Base-by-base conservation (phyloP, 192 early-diverging fungal species). In the Polychytrium aggregatum region DNA sequence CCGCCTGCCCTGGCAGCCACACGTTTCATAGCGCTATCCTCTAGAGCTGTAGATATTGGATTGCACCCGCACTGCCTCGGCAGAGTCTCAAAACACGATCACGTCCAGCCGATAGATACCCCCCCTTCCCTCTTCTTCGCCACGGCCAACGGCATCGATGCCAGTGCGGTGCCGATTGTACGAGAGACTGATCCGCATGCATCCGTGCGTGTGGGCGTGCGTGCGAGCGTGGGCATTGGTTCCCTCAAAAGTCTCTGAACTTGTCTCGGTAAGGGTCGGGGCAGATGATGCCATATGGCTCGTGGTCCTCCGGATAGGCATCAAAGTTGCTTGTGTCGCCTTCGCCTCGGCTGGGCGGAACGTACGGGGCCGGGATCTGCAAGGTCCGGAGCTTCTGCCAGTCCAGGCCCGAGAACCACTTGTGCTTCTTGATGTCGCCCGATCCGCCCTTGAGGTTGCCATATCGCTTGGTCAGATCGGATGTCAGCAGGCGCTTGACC, bases 241-340 rank as follows among this genome's bases (percentile, higher is more conserved):
- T 17, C 48, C 0, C 38, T 30, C 29, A 88, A 62, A 88, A 89
- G 18, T 79, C 84, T 36, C 70, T 67, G 53, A 90, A 90, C 54
- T 78, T 68, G 42, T 87, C 79, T 33, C 68, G 55, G 55, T 84
- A 81, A 33, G 80, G 73, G 50, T 91, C 86, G 36, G 76, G 72
- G 5, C 75, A 67, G 34, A 63, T 67, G 26, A 69, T 62, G 20
- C 92, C 94, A 62, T 98, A 98, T 13, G 79, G 82, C 55, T 92
- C 92, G 17, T 76, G 63, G 45, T 91, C 84, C 60, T 98, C 94
- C 3, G 87, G 84, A 59, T 97, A 97, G 53, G 75, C 69, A 61
- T 95, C 92, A 78, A 95, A 97, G 68, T 97, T 86, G 58, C 82
- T 85, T 11, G 92, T 80, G 53, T 98, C 94, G 33, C 91, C 90